A percentile compares a stretch with the other conserved stretches of the same genome.
phyloP scores from a whole-genome alignment of 495 filamentous ascomycete genomes.

The Cercophora sp. region DNA sequence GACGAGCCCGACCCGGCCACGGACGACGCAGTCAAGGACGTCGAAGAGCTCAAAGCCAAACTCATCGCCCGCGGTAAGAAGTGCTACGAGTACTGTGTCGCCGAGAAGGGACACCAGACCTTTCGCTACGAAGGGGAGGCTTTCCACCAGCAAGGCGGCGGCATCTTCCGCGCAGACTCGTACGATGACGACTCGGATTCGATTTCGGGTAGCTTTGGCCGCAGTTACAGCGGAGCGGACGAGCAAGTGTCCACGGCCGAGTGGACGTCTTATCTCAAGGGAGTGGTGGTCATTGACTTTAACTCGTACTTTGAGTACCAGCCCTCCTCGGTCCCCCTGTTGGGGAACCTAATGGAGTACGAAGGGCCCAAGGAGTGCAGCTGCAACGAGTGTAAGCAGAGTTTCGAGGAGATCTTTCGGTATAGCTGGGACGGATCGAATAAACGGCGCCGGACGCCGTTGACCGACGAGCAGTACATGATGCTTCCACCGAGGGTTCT shows the following conservation, averaged over 20 bases:
- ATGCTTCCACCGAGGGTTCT: slow-evolving; percentile 30
- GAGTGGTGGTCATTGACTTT: slow-evolving; percentile 5
- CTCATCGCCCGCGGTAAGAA: not conserved
- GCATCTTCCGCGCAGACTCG: slow-evolving; percentile 3
- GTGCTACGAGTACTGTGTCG: slow-evolving; percentile 5
- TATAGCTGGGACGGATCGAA: slow-evolving; percentile 12
- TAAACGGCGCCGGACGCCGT: not conserved
- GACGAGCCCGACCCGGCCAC: slow-evolving; percentile 2
- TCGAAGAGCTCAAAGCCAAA: slow-evolving; percentile 2
- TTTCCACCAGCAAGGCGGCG: slow-evolving; percentile 3
- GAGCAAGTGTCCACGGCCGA: not conserved
- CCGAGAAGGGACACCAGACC: slow-evolving; percentile 3
- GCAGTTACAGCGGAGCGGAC: not conserved
- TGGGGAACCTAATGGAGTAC: slow-evolving; percentile 1
- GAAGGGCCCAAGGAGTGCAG: no score
- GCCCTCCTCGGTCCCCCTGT: slow-evolving; percentile 1
- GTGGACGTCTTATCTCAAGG: not conserved
- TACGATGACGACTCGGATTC: not conserved
- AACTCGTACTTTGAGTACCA: slow-evolving; percentile 11
- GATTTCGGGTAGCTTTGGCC: no score
- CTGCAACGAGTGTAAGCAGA: slow-evolving; percentile 6
- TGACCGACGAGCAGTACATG: slow-evolving; percentile 21
- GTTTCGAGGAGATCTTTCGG: slow-evolving; percentile 6
- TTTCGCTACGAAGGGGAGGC: slow-evolving; percentile 5
- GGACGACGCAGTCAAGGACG: not conserved